A percentile compares a stretch with the other conserved stretches of the same genome.
Evolutionary conservation across 169 alveolate genomes (phyloP).

Genomic region (Perkinsus olseni): DNA sequence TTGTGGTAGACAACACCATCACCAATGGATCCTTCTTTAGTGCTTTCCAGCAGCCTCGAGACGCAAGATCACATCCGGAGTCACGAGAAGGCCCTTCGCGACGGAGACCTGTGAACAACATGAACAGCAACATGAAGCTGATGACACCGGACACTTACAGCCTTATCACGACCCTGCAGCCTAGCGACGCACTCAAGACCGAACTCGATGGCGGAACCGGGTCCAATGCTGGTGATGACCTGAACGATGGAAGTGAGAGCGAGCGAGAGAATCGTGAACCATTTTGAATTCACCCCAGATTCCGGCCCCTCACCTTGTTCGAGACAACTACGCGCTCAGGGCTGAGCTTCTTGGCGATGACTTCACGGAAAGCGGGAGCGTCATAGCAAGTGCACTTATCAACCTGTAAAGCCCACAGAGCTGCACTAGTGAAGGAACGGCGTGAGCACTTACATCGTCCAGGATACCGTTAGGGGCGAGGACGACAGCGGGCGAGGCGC

Average conservation of each 20-base stretch:
- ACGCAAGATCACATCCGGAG: background rate
- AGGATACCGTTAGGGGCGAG: conserved; percentile 2
- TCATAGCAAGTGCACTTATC: background rate
- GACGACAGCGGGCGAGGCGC: conserved; percentile 14
- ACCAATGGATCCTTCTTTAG: background rate
- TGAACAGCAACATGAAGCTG: background rate
- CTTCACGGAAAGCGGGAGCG: conserved; percentile 3
- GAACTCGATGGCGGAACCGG: conserved; percentile 13
- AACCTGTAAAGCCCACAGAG: background rate
- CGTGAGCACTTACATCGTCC: background rate
- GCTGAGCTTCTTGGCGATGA: background rate
- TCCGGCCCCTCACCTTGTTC: background rate
- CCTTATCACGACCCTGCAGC: background rate
- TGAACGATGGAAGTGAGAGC: background rate
- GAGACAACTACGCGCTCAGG: background rate
- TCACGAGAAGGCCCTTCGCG: background rate
- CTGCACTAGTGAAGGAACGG: background rate
- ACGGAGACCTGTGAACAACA: background rate
- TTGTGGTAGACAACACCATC: no score
- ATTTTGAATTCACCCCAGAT: background rate
- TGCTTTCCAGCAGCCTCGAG: background rate
- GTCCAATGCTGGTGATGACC: conserved; percentile 5
- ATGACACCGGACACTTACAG: background rate
- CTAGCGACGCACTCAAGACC: background rate
- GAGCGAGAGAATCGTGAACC: no score